Percentiles rank a stretch among this genome's conserved stretches.
Conservation (phyloP, 352 stramenopile species). For the Globisporangium uncinulatum region DNA sequence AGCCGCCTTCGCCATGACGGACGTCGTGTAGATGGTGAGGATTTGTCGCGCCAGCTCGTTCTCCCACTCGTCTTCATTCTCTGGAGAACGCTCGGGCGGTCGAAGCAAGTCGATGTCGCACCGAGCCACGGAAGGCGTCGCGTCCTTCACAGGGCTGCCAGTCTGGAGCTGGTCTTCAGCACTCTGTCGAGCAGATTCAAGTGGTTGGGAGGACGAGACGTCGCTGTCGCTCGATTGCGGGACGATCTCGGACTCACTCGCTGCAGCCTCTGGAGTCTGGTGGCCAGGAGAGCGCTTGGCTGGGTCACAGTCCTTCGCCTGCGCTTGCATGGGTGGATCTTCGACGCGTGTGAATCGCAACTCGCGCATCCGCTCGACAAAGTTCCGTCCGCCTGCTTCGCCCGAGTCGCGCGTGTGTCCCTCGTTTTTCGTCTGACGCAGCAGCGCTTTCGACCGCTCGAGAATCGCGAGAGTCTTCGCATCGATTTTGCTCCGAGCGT, state of each 20-base stretch:
- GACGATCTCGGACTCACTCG: background rate
- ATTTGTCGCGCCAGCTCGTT: conserved; percentile 89
- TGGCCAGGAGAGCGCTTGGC: background rate
- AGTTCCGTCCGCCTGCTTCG: conserved; percentile 4
- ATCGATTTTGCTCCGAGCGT: conserved; percentile 33
- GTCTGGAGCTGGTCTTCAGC: background rate
- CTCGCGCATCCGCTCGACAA: conserved; percentile 29
- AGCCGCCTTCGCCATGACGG: conserved; percentile 50
- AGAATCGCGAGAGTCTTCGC: conserved; percentile 51
- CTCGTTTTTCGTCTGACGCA: conserved; percentile 21
- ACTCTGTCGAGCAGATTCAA: background rate
- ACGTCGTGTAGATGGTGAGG: conserved; percentile 82
- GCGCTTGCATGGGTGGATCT: background rate
- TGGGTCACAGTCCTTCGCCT: background rate
- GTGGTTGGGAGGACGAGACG: background rate
- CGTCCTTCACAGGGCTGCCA: conserved; percentile 2
- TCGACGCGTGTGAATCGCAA: background rate
- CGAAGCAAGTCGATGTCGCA: conserved; percentile 56
- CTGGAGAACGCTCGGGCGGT: conserved; percentile 35
- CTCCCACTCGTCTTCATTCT: conserved; percentile 83
- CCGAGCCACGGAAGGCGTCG: conserved; percentile 1
- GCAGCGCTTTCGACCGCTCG: conserved; percentile 36
- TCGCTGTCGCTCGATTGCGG: background rate
- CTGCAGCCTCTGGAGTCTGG: background rate
- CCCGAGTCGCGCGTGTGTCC: background rate